Base-by-base conservation (phyloP, 495 filamentous ascomycete genomes). In the Hyphodiscus hymeniophilus region DNA sequence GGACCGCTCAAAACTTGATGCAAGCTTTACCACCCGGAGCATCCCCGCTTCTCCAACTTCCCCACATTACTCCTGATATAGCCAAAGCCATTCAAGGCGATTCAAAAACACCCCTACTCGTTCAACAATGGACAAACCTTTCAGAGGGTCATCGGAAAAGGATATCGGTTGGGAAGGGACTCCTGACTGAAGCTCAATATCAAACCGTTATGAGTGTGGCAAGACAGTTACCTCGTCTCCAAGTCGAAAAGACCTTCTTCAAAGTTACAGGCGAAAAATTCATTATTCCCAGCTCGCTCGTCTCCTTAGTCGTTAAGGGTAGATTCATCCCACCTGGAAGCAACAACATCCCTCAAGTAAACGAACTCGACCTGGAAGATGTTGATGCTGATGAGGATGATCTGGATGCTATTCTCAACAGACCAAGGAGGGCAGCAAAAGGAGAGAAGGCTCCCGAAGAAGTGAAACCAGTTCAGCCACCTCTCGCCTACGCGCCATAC, bases 171-270 rank as follows among this genome's bases (percentile, higher is more conserved):
- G 83, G 82, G 23, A 74, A 81, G 35, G 80, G 77, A 31, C 78
- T 94, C 28, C 66, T 95, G 36, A 81, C 75, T 7, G 81, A 87
- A 43, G 64, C 75, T 42, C 80, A 95, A 61, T 95, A 95, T 65
- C 68, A 76, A 30, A 75, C 79, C 20, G 87, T 84, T 23, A 68
- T 94, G 42, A 60, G 65, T 35, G 81, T 95, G 34, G 89, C 88
- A 20, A 77, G 78, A 55, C 86, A 94, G 63, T 68, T 98, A 11
- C 92, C 92, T 0, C 72, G 76, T 36, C 69, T 97, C 38, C 74
- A 84, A 47, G 77, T 97, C n/a, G 88, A 89, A 62, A 91, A 89
- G 68, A 87, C 88, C 2, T 98, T 94, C 69, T 98, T 98, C 79
- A 98, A 98, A 72, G 92, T 98, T 42, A 82, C 86, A 55, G 92